phyloP scores from a whole-genome alignment of 2,329 filamentous ascomycete genomes.

The Madurella fahalii region DNA sequence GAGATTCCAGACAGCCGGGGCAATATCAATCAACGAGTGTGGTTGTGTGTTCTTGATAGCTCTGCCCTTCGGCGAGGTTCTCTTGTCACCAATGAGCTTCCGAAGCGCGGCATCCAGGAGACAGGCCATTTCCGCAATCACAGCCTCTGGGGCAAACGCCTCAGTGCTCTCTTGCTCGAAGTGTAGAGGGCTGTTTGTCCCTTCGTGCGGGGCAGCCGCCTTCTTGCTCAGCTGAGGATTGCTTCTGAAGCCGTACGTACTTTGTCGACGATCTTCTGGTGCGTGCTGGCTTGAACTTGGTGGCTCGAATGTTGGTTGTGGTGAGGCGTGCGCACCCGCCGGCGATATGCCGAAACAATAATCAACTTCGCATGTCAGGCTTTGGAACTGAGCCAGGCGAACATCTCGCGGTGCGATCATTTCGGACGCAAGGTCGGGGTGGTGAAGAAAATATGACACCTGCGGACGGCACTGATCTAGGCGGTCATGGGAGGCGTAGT shows the following conservation, averaged over 20 bases:
- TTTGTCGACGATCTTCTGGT: not conserved
- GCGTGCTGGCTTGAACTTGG: not conserved
- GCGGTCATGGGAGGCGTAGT: slow-evolving; percentile 3
- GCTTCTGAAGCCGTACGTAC: slow-evolving; percentile 11
- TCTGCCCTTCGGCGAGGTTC: slow-evolving; percentile 15
- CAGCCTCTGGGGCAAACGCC: not conserved
- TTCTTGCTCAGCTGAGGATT: slow-evolving; percentile 8
- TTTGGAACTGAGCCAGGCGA: slow-evolving; percentile 16
- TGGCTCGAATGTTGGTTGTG: slow-evolving; percentile 3
- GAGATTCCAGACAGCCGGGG: slow-evolving; percentile 33
- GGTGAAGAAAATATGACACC: slow-evolving; percentile 22
- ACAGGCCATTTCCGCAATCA: slow-evolving; percentile 13
- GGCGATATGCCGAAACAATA: slow-evolving; percentile 2
- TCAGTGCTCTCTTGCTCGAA: not conserved
- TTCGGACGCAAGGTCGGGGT: slow-evolving; percentile 24
- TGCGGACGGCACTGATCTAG: not conserved
- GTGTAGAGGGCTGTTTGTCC: not conserved
- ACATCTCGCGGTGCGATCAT: slow-evolving; percentile 15
- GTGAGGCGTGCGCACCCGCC: not conserved
- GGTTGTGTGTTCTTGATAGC: slow-evolving; percentile 11
- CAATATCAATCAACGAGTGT: slow-evolving; percentile 29
- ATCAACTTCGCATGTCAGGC: slow-evolving; percentile 16
- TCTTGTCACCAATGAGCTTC: slow-evolving; percentile 29
- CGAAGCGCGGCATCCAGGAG: slow-evolving; percentile 28
- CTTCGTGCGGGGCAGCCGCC: slow-evolving; percentile 5